Evolutionary conservation across 768 basidiomycete species (phyloP), one percentile per base, ranked within the genome.

Genomic region (Chlorophyllum brunneum): DNA sequence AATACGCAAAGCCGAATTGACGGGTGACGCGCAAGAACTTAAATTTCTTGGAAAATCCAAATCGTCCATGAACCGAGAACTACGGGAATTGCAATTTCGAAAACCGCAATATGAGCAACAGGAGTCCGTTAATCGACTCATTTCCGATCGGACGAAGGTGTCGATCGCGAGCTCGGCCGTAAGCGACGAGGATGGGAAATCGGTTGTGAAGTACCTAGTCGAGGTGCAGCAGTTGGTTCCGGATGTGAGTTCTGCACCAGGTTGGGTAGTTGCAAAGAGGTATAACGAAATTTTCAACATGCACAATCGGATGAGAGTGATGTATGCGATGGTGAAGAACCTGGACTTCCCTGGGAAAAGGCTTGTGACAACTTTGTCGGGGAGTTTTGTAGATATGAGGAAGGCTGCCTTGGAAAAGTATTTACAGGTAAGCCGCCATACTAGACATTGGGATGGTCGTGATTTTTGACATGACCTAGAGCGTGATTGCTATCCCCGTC

Each of bases 211-310:
- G 26, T 98, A 98, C 63, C 80, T 95, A 29, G 77, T 98, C 39
- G 92, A 97, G 67, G 84, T 99, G 2, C 91, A 92, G 63, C 95
- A 97, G 58, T 74, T 92, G 26, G 85, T 79, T n/a, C 67, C 70
- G 0, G 90, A 95, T 61, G 92, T 88, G 6, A 80, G 76, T 34
- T 85, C 88, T 64, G 74, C 83, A 2, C 88, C 88, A 0, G 92
- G 91, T 0, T 99, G 97, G 97, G 86, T 94, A 27, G 85, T 98
- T 5, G 90, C 93, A 7, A 75, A 95, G 58, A 75, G 97, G 55
- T 99, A 97, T 68, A 97, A 94, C 66, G 95, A 98, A 63, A 98
- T 99, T 65, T 78, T 88, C 56, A 85, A 79, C 48, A 86, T 98
- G 78, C 90, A 97, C 63, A 87, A 83, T 61, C 85, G 86, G 54